These are phyloP conservation scores for Agrocybe pediades DNA, from an alignment of 768 basidiomycete genomes.

Conservation along the genomic window DNA sequence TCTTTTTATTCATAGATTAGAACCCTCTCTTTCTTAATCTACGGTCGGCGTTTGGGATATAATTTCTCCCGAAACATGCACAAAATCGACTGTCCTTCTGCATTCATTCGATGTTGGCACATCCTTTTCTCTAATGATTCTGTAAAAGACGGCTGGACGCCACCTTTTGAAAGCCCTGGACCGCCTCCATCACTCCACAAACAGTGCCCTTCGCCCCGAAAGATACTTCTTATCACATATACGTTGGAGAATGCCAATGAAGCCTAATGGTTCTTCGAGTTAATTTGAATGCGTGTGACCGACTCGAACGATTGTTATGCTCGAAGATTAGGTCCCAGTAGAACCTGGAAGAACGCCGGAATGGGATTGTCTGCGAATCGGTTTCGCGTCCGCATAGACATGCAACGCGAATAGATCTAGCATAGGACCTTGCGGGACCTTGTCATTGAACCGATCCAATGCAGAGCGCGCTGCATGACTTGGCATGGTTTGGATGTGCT, in stretches of 20 bases:
- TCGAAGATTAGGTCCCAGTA: too few relatives aligned
- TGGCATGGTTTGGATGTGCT: slow-evolving; percentile 23
- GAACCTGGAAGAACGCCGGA: slow-evolving; percentile 4
- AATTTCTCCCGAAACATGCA: background rate
- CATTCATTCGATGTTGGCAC: background rate
- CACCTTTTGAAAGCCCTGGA: too few relatives aligned
- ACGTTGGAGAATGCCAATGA: background rate
- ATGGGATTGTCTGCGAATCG: slow-evolving; percentile 3
- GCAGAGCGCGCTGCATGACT: slow-evolving; percentile 29
- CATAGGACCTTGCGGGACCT: slow-evolving; percentile 18
- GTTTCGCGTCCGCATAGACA: slow-evolving; percentile 33
- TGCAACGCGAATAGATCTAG: slow-evolving; percentile 34
- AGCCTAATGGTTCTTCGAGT: background rate
- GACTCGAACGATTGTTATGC: background rate
- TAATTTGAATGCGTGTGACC: background rate
- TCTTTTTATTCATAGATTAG: slow-evolving; percentile 17
- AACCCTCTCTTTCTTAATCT: slow-evolving; percentile 9
- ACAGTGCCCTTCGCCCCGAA: background rate
- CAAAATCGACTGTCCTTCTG: background rate
- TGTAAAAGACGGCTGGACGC: too few relatives aligned
- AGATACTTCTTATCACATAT: background rate
- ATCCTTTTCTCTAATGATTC: too few relatives aligned
- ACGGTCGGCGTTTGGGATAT: slow-evolving; percentile 1
- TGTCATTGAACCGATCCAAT: slow-evolving; percentile 19
- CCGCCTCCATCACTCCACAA: too few relatives aligned